These are phyloP conservation scores for Alternaria ventricosa DNA, from an alignment of 2,329 filamentous ascomycete species.

Conservation along the genomic window DNA sequence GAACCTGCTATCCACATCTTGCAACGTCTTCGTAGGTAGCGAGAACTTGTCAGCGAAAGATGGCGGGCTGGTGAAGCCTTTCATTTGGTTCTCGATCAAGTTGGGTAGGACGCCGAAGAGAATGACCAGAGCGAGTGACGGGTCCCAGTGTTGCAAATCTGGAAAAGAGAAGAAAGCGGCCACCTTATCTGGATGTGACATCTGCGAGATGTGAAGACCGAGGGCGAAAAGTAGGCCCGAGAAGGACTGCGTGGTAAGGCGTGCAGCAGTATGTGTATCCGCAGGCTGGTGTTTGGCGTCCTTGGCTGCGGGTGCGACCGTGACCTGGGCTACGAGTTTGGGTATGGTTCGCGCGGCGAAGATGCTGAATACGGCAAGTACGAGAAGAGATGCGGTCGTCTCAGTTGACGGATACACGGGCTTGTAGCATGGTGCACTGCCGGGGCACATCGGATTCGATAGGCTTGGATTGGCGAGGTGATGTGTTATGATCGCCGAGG, in stretches of 20 bases:
- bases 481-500: constrained; percentile 40
- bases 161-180: constrained; percentile 58
- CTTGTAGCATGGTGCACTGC: constrained; percentile 54
- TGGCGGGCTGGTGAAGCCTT: constrained; percentile 45
- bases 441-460: constrained; percentile 47
- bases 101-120: constrained; percentile 59
- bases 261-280: constrained; percentile 27
- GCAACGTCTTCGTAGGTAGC: constrained; percentile 54
- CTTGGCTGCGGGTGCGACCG: not conserved
- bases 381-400: constrained; percentile 41
- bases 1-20: constrained; percentile 58
- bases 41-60: constrained; percentile 52
- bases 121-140: constrained; percentile 58
- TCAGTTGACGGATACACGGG: constrained; percentile 50
- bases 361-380: constrained; percentile 42
- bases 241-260: constrained; percentile 51
- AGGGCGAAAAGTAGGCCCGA: constrained; percentile 59
- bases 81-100: constrained; percentile 38
- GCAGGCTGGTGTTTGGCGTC: constrained; percentile 12
- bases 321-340: constrained; percentile 21
- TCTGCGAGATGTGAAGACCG: constrained; percentile 59
- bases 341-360: constrained; percentile 32
- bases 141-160: constrained; percentile 54
- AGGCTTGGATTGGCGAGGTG: constrained; percentile 52
- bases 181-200: constrained; percentile 60